Conservation (phyloP, 805 yeast genomes). For the Ogataea trehalophila region DNA sequence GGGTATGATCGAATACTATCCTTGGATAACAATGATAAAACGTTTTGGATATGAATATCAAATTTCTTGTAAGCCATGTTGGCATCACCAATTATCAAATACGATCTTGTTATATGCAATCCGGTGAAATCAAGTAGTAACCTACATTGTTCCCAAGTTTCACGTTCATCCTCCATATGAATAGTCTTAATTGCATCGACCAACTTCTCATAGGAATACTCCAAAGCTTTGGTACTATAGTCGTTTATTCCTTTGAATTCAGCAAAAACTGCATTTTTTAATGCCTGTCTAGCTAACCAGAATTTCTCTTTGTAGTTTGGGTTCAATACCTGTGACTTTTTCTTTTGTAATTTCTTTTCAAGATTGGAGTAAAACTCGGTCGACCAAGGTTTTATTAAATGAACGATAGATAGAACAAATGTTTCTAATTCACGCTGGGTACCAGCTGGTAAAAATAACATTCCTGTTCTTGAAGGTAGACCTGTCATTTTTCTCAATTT, state of each 20-base stretch:
- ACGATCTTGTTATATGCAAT: constrained; percentile 56
- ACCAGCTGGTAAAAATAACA: constrained; percentile 39
- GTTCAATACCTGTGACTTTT: constrained; percentile 32
- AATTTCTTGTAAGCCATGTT: constrained; percentile 60
- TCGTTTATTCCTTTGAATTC: constrained; percentile 44
- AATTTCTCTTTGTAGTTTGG: constrained; percentile 18
- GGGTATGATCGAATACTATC: constrained; percentile 26
- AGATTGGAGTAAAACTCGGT: constrained; percentile 39
- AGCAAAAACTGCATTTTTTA: constrained; percentile 46
- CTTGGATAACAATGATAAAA: constrained; percentile 34
- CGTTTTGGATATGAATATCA: constrained; percentile 54
- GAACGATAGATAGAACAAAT: constrained; percentile 37
- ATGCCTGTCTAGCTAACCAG: constrained; percentile 48
- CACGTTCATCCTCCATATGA: constrained; percentile 15
- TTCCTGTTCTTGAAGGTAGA: constrained; percentile 39
- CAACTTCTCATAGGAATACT: constrained; percentile 49
- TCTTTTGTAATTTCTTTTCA: constrained; percentile 37
- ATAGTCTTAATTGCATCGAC: constrained; percentile 33
- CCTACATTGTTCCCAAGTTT: constrained; percentile 42
- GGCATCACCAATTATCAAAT: constrained; percentile 55
- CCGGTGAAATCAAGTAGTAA: constrained; percentile 54
- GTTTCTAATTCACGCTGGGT: constrained; percentile 35
- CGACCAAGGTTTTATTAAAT: constrained; percentile 36
- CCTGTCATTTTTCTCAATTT: constrained; percentile 38
- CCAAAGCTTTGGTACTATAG: constrained; percentile 45